phyloP scores from a whole-genome alignment of 1,139 yeast genomes.

The Arxiozyma telluris region DNA sequence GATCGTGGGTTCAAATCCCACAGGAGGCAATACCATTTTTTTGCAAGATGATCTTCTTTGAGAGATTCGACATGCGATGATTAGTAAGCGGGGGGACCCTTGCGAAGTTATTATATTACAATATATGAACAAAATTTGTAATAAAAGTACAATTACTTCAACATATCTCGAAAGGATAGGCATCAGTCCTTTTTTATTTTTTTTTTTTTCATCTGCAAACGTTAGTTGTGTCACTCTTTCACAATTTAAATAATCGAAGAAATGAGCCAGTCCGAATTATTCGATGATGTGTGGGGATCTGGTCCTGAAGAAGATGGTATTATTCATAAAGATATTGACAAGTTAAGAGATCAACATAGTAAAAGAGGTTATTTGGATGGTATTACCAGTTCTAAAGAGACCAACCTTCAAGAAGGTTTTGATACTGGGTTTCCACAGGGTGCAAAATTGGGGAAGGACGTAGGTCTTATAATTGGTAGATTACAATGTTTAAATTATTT shows the following conservation, averaged over 20 bases:
- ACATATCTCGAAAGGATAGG: no score
- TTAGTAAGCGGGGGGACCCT: no score
- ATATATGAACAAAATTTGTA: no score
- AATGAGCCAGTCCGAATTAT: conserved; percentile 1
- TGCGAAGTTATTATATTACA: no score
- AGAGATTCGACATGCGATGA: no score
- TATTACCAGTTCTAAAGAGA: conserved; percentile 57
- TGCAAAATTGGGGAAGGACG: conserved; percentile 53
- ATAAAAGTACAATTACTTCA: no score
- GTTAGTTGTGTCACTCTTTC: background rate
- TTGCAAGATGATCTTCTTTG: no score
- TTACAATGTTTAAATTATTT: conserved; percentile 24
- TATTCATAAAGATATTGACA: conserved; percentile 24
- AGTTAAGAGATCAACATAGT: conserved; percentile 53
- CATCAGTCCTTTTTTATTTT: no score
- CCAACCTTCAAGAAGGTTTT: conserved; percentile 67
- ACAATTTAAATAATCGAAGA: background rate
- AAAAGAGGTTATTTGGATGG: conserved; percentile 87
- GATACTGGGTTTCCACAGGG: conserved; percentile 74
- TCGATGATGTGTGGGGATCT: conserved; percentile 28
- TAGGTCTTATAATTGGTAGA: conserved; percentile 58
- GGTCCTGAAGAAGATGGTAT: conserved; percentile 12
- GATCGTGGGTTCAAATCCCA: conserved; percentile 55
- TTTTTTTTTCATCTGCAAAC: background rate
- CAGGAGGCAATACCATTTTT: conserved; percentile 37